These are phyloP conservation scores for Aspergillus uvarum DNA, from an alignment of 2,329 filamentous ascomycete species.

Conservation along the genomic window DNA sequence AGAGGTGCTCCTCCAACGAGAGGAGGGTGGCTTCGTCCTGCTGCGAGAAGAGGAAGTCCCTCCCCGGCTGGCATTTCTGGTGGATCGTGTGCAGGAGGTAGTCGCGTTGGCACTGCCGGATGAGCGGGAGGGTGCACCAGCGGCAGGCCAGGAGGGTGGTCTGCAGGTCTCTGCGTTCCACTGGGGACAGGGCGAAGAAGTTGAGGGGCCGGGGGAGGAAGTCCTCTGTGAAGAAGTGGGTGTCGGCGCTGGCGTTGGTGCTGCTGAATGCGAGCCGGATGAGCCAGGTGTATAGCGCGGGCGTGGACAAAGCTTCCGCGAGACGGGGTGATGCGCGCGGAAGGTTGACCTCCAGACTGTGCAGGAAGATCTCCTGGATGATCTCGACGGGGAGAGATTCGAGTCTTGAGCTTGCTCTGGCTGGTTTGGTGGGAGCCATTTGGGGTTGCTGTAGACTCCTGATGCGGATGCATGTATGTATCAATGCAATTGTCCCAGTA, in stretches of 20 bases:
- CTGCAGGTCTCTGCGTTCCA: constrained; percentile 37
- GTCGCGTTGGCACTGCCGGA: constrained; percentile 41
- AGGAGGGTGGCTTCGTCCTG: constrained; percentile 16
- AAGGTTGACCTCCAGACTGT: constrained; percentile 49
- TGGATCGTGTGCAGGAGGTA: constrained; percentile 38
- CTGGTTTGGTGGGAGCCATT: constrained; percentile 17
- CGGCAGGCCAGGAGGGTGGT: constrained; percentile 37
- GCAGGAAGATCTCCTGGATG: constrained; percentile 53
- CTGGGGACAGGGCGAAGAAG: constrained; percentile 31
- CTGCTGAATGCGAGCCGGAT: constrained; percentile 46
- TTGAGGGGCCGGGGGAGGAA: constrained; percentile 41
- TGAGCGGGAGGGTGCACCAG: constrained; percentile 43
- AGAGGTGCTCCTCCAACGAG: constrained; percentile 17
- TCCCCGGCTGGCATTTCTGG: constrained; percentile 25
- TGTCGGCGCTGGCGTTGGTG: constrained; percentile 30
- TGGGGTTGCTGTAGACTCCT: constrained; percentile 1
- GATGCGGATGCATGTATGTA: background rate
- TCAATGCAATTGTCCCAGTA: no score
- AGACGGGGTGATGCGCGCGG: constrained; percentile 46
- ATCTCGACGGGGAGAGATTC: constrained; percentile 51
- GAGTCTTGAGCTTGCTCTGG: constrained; percentile 30
- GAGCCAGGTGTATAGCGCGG: constrained; percentile 45
- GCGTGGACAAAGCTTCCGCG: constrained; percentile 40
- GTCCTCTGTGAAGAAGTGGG: constrained; percentile 37
- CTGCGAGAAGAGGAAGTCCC: constrained; percentile 29